Evolutionary conservation across 148 eudicot species (phyloP), one percentile per base, ranked within the genome.

Genomic region (Polygonum aviculare): DNA sequence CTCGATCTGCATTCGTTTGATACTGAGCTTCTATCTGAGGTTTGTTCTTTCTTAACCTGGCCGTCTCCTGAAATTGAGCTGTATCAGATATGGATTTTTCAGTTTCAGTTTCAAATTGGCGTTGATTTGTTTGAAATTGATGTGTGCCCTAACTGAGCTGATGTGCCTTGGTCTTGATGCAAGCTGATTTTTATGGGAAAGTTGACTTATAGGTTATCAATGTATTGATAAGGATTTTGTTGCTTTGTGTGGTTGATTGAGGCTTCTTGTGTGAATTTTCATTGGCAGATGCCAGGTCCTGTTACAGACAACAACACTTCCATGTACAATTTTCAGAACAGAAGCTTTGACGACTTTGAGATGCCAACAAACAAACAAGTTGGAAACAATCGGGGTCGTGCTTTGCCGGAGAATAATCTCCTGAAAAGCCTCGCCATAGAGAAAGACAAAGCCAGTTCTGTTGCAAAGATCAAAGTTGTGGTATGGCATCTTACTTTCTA

Each of bases 391-490:
- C 84, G 84, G 85, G 82, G 77, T 80, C 89, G 90, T 55, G 89
- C 76, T 52, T 74, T 87, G 80, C 94, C 91, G 51, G 98, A 95
- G 59, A 89, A 79, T 80, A 89, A 80, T 74, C 81, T 86, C 60
- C 50, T 80, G 79, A 90, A 84, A 83, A 89, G 91, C 77, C 79
- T 88, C 51, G 76, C 91, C 49, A 81, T 85, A 39, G 98, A 95
- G 69, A 95, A 90, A 79, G 97, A 90, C 77, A 95, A 88, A 84
- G 82, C 84, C 31, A 86, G 88, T 72, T 82, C 86, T 74, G 98
- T 93, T 76, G 98, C 98, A 39, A 95, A 95, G 84, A 95, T 95
- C 69, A 95, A 95, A 95, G 98, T 95, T 73, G 98, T 95, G 98
- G 98, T 95, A 90, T 78, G 96, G 35, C 7, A 65, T 35, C 4